phyloP scores from a whole-genome alignment of 139 green algal genomes.

The Tetraselmis chui region DNA sequence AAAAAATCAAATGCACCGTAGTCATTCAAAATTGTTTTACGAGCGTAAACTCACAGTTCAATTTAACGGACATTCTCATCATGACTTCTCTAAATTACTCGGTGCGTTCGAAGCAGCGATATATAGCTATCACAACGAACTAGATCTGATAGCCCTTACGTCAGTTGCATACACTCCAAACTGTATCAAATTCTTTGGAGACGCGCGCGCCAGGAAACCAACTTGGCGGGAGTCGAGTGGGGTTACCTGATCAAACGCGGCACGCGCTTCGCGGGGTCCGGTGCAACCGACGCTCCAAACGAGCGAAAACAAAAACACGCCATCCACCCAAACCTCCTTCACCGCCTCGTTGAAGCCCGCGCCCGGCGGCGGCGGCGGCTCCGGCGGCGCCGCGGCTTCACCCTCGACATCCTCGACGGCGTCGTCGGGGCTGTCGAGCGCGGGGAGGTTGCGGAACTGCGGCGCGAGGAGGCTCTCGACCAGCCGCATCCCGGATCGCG shows the following conservation, averaged over 20 bases:
- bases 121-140: too few species aligned
- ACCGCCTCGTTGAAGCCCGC: slow-evolving; percentile 32
- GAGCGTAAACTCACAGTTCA: too few species aligned
- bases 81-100: too few species aligned
- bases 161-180: too few species aligned
- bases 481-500: slow-evolving; percentile 42
- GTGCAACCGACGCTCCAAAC: slow-evolving; percentile 57
- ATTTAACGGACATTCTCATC: too few species aligned
- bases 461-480: slow-evolving; percentile 36
- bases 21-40: too few species aligned
- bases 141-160: too few species aligned
- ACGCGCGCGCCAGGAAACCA: too few species aligned
- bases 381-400: not conserved
- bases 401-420: slow-evolving; percentile 1
- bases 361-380: not conserved
- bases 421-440: slow-evolving; percentile 1
- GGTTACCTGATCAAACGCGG: slow-evolving; percentile 53
- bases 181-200: too few species aligned
- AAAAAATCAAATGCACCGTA: too few species aligned
- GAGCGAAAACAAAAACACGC: slow-evolving; percentile 51
- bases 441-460: not conserved
- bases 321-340: slow-evolving; percentile 45
- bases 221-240: too few species aligned
- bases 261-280: slow-evolving; percentile 38
- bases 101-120: too few species aligned